A percentile compares a stretch with the other conserved stretches of the same genome.
phyloP scores from a whole-genome alignment of 2,329 filamentous ascomycete genomes.

The Monilinia aucupariae region DNA sequence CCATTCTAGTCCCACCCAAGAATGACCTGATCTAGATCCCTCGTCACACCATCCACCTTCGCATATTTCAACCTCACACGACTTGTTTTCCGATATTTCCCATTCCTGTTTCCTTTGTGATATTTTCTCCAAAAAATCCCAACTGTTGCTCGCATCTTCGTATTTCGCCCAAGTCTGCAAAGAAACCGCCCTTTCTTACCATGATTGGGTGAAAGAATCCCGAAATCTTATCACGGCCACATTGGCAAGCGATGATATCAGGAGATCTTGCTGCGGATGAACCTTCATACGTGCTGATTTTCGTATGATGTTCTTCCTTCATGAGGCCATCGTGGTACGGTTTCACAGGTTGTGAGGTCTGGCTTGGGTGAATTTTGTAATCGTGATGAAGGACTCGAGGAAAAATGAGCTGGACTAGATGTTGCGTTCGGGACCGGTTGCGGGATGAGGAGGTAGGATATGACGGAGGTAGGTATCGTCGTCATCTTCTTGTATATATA shows the following conservation, averaged over 20 bases:
- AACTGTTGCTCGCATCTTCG: not conserved
- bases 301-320: not conserved
- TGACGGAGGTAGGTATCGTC: not conserved
- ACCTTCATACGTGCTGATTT: not conserved
- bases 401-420: not conserved
- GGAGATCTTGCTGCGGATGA: not conserved
- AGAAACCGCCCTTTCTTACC: not conserved
- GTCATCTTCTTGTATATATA: not conserved
- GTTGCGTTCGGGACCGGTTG: not conserved
- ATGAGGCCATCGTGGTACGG: not conserved
- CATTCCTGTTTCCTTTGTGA: not conserved
- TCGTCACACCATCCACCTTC: not conserved
- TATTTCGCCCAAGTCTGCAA: not conserved
- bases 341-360: not conserved
- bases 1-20: not conserved
- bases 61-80: not conserved
- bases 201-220: not conserved
- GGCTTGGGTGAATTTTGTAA: no score
- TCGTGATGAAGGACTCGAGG: not conserved
- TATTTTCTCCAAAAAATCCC: not conserved
- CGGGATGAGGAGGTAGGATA: not conserved
- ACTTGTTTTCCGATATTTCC: not conserved
- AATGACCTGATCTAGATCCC: not conserved
- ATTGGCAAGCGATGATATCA: conserved; percentile 3
- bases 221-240: not conserved